Evolutionary conservation across 2,329 filamentous ascomycete species (phyloP).

Genomic region (Raffaelea ambrosiae): DNA sequence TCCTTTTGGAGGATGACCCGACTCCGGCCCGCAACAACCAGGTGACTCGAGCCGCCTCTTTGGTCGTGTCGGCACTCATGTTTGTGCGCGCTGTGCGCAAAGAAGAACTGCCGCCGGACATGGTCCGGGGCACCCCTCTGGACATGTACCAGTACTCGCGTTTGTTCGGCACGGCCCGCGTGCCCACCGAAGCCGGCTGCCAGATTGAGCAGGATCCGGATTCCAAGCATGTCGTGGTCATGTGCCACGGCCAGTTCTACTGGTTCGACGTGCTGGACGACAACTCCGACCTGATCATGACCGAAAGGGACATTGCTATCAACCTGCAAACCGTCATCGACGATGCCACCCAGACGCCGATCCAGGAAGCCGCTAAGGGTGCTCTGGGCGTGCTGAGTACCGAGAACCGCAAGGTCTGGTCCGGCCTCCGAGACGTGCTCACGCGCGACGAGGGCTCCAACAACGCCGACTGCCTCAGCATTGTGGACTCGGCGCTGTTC

Average conservation of each 20-base stretch:
- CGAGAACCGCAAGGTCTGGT: constrained; percentile 95
- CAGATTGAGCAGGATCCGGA: constrained; percentile 90
- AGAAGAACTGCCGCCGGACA: constrained; percentile 88
- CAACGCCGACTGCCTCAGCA: constrained; percentile 91
- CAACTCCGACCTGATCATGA: constrained; percentile 94
- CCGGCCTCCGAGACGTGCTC: constrained; percentile 77
- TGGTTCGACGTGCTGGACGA: constrained; percentile 98
- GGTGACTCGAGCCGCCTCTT: constrained; percentile 84
- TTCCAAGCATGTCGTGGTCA: constrained; percentile 87
- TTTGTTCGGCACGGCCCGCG: constrained; percentile 86
- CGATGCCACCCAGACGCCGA: constrained; percentile 80
- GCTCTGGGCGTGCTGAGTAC: constrained; percentile 90
- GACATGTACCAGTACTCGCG: constrained; percentile 99
- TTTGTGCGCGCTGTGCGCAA: constrained; percentile 89
- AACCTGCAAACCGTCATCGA: constrained; percentile 90
- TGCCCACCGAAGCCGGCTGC: constrained; percentile 90
- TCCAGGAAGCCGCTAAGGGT: constrained; percentile 91
- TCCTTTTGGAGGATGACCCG: constrained; percentile 92
- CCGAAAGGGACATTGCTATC: constrained; percentile 82
- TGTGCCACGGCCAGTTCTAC: constrained; percentile 94
- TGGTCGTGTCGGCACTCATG: constrained; percentile 81
- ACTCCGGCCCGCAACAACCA: constrained; percentile 95
- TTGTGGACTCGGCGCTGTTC: constrained; percentile 91
- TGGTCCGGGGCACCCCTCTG: constrained; percentile 70
- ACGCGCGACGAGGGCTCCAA: constrained; percentile 82